Evolutionary conservation across 1,284 basidiomycete species (phyloP), one percentile per base, ranked within the genome.

Genomic region (Cutaneotrichosporon sp.): DNA sequence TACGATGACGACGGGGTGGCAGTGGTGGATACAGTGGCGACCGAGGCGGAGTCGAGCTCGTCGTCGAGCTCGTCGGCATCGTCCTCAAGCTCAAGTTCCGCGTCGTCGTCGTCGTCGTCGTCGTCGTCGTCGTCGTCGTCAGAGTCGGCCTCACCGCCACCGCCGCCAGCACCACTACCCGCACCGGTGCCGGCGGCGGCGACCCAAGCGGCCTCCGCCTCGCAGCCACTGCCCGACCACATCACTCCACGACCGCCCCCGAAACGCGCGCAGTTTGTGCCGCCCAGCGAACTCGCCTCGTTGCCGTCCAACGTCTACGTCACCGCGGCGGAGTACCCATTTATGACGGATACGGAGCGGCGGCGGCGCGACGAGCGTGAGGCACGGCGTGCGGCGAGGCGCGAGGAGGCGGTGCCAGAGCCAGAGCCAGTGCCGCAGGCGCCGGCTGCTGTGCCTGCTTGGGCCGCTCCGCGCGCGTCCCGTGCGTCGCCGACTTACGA

Each of bases 281-380:
- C 68, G 1, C 68, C 69, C 0, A 66, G 62, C 8, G 64, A 68
- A 40, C 46, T 52, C 43, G 49, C 39, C 1, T 45, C 49, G 15
- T 48, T 74, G 14, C 72, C 72, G 3, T 52, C 41, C 22, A 72
- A 74, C 46, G 60, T 74, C 13, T 69, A 69, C 38, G 66, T 74
- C 15, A 68, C 70, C 10, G 54, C 58, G 13, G 38, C 23, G 14
- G 65, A 61, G 41, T 71, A 66, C 33, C 47, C 52, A 30, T 60
- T 52, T n/a, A 13, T 56, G 20, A 47, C 42, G 20, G 57, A 59
- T 46, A 12, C 44, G 4, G 47, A 55, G 37, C 47, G 57, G 41
- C 39, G 51, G 34, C 35, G 35, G 22, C 34, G 26, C 15, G 44
- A 54, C 38, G 49, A 49, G 26, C 20, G 37, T 12, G 44, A 45